Percentiles rank a stretch among this genome's conserved stretches.
Evolutionary conservation across 2,329 filamentous ascomycete species (phyloP).

Genomic region (Ophioceras dolichostomum): DNA sequence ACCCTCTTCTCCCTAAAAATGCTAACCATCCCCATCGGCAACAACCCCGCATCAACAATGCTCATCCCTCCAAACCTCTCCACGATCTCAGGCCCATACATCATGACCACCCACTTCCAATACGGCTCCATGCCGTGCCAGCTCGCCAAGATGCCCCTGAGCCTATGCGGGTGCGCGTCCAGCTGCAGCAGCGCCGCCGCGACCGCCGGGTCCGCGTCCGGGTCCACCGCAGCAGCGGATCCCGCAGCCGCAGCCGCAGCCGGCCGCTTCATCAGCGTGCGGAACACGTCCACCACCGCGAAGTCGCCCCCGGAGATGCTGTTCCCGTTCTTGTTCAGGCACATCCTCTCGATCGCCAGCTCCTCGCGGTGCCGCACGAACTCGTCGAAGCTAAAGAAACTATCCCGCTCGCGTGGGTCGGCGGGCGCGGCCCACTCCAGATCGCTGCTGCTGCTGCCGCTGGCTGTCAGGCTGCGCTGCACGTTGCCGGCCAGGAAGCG

Average conservation of each 20-base stretch:
- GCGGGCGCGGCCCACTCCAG: conserved; percentile 7
- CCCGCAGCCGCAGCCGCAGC: conserved; percentile 11
- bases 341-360: too few species aligned
- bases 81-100: conserved; percentile 31
- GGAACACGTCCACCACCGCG: conserved; percentile 21
- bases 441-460: background rate
- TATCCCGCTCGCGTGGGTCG: conserved; percentile 18
- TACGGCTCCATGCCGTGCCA: conserved; percentile 26
- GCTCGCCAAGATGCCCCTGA: background rate
- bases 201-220: conserved; percentile 12
- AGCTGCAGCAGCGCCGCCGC: conserved; percentile 8
- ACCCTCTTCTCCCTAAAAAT: conserved; percentile 30
- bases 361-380: conserved; percentile 29
- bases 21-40: conserved; percentile 34
- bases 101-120: conserved; percentile 32
- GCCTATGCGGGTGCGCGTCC: background rate
- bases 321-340: too few species aligned
- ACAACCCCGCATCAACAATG: conserved; percentile 28
- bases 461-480: conserved; percentile 9
- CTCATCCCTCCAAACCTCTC: conserved; percentile 29
- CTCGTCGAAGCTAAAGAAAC: conserved; percentile 32
- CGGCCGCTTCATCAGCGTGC: conserved; percentile 21
- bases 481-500: too few species aligned
- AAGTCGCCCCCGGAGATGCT: conserved; percentile 14
- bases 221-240: too few species aligned